These are phyloP conservation scores for Globisporangium cederbergense DNA, from an alignment of 352 stramenopile genomes.

Conservation along the genomic window DNA sequence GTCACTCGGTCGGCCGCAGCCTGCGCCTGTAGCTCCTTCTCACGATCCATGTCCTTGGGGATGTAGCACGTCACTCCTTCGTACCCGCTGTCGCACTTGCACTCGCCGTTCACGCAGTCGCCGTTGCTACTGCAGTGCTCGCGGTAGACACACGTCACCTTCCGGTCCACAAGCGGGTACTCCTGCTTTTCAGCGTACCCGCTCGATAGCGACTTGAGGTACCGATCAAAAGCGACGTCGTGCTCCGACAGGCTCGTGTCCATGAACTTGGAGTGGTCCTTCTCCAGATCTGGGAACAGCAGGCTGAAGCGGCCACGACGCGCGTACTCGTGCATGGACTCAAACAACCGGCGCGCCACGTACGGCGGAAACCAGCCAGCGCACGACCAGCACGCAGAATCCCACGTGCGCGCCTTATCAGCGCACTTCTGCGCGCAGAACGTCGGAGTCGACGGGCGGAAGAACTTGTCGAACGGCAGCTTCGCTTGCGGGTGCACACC, in stretches of 20 bases:
- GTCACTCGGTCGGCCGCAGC: conserved; percentile 19
- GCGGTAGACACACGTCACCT: conserved; percentile 66
- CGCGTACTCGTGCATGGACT: conserved; percentile 54
- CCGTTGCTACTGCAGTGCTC: conserved; percentile 80
- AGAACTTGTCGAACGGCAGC: conserved; percentile 61
- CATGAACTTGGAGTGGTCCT: conserved; percentile 54
- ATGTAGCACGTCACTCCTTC: conserved; percentile 84
- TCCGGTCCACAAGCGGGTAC: conserved; percentile 32
- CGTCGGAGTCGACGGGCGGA: conserved; percentile 30
- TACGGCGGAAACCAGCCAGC: conserved; percentile 66
- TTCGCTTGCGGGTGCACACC: conserved; percentile 61
- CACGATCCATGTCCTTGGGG: conserved; percentile 47
- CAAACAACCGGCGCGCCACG: conserved; percentile 54
- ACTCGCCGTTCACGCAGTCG: conserved; percentile 80
- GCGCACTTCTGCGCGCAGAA: conserved; percentile 66
- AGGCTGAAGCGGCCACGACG: conserved; percentile 69
- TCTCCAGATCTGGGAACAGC: conserved; percentile 59
- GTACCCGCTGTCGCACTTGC: conserved; percentile 66
- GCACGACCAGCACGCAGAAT: conserved; percentile 74
- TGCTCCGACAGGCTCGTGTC: conserved; percentile 54
- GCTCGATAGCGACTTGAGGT: conserved; percentile 62
- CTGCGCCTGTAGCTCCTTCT: conserved; percentile 25
- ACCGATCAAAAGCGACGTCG: conserved; percentile 67
- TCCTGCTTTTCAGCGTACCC: conserved; percentile 45
- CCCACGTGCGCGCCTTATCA: conserved; percentile 58